A percentile compares a stretch with the other conserved stretches of the same genome.
Evolutionary conservation across 768 basidiomycete species (phyloP).

Genomic region (Boletus sp.): DNA sequence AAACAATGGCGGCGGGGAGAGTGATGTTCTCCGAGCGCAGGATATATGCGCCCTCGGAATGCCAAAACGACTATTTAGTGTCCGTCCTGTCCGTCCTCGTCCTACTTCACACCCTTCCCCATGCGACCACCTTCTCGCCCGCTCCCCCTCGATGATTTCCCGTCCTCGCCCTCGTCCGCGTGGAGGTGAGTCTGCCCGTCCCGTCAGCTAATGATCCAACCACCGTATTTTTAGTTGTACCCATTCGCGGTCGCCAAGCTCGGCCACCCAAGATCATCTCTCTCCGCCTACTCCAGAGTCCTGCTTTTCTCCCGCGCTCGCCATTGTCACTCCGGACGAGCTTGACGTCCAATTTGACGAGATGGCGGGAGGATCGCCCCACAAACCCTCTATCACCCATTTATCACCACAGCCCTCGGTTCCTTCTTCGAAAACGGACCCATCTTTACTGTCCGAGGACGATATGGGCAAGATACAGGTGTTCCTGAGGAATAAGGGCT

Average conservation of each 20-base stretch:
- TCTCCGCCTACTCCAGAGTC: slow-evolving; percentile 23
- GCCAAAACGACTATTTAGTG: slow-evolving; percentile 7
- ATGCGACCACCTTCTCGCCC: slow-evolving; percentile 5
- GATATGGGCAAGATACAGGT: slow-evolving; percentile 14
- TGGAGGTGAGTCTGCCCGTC: slow-evolving; percentile 21
- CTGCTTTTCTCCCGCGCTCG: slow-evolving; percentile 2
- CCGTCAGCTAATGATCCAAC: not conserved
- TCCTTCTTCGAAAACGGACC: not conserved
- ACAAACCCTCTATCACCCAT: not conserved
- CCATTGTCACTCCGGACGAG: slow-evolving; percentile 16
- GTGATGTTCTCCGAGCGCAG: slow-evolving; percentile 6
- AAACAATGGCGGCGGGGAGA: slow-evolving; percentile 7
- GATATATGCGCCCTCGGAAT: not conserved
- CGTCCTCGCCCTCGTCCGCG: slow-evolving; percentile 22
- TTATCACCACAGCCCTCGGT: not conserved
- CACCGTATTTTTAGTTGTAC: not conserved
- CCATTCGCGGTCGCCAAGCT: slow-evolving; percentile 15
- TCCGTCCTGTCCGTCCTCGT: not conserved
- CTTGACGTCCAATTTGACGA: slow-evolving; percentile 9
- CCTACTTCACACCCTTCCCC: not conserved
- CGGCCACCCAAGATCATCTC: slow-evolving; percentile 6
- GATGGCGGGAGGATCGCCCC: not conserved
- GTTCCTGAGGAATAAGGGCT: slow-evolving; percentile 15
- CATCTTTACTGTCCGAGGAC: slow-evolving; percentile 7
- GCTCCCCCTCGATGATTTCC: not conserved